A percentile compares a stretch with the other conserved stretches of the same genome.
phyloP scores from a whole-genome alignment of 2,329 filamentous ascomycete species.

The Lasiodiplodia sp. region DNA sequence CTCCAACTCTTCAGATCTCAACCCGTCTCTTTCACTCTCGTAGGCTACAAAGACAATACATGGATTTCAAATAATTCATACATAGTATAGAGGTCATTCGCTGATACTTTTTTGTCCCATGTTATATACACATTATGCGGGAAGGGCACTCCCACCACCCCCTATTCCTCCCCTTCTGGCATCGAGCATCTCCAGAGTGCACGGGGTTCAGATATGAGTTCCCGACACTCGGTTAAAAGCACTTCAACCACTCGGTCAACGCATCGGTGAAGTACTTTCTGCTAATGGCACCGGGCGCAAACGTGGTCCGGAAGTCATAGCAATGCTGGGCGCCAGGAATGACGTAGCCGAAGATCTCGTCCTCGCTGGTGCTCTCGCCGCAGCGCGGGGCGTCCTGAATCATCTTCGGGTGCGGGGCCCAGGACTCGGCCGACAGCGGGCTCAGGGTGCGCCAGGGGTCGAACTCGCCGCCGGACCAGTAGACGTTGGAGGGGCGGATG shows the following conservation, averaged over 20 bases:
- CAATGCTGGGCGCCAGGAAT: conserved; percentile 57
- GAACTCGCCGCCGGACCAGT: conserved; percentile 59
- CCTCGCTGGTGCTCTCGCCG: conserved; percentile 43
- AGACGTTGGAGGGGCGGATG: conserved; percentile 60
- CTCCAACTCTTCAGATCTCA: not conserved
- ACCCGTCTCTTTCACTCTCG: not conserved
- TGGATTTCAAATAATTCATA: not conserved
- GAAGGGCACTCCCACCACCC: not conserved
- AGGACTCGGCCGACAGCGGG: conserved; percentile 50
- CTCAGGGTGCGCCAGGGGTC: conserved; percentile 61
- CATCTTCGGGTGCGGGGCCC: conserved; percentile 50
- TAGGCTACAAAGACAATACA: not conserved
- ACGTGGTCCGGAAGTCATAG: conserved; percentile 52
- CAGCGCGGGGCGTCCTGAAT: conserved; percentile 55
- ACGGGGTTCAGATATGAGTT: not conserved
- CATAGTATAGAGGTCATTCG: not conserved
- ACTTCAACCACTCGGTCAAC: conserved; percentile 53
- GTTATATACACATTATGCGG: not conserved
- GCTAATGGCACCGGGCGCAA: conserved; percentile 41
- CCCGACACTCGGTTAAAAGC: conserved; percentile 1
- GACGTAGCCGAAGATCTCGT: conserved; percentile 58
- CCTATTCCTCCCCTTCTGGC: not conserved
- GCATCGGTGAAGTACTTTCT: conserved; percentile 51
- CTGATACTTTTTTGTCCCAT: not conserved
- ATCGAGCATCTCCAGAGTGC: too few species aligned